Conservation (phyloP, 1,284 basidiomycete genomes). For the Tilletia horrida region DNA sequence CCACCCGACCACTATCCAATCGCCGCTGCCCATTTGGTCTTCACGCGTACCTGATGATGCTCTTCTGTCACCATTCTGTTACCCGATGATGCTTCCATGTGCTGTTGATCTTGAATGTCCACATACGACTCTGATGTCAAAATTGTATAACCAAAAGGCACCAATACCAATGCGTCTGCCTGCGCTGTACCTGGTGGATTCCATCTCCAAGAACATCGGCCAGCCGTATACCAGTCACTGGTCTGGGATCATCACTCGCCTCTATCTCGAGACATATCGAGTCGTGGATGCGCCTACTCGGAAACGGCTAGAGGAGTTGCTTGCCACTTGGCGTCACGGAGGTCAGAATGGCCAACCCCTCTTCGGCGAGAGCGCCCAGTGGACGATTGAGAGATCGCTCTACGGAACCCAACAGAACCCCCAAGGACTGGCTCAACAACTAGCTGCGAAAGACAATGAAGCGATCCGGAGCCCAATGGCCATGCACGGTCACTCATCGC, state of each 20-base stretch:
- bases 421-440: conserved; percentile 3
- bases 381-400: conserved; percentile 44
- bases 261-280: conserved; percentile 52
- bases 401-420: conserved; percentile 22
- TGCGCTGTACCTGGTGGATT: conserved; percentile 89
- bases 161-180: conserved; percentile 79
- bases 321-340: conserved; percentile 48
- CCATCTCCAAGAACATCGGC: conserved; percentile 62
- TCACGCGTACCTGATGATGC: too few species aligned
- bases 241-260: conserved; percentile 41
- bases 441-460: conserved; percentile 7
- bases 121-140: too few species aligned
- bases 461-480: not conserved
- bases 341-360: conserved; percentile 38
- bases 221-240: conserved; percentile 48
- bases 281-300: conserved; percentile 50
- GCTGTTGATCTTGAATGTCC: conserved; percentile 23
- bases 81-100: conserved; percentile 9
- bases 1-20: too few species aligned
- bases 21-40: too few species aligned
- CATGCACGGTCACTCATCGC: not conserved
- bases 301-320: conserved; percentile 50
- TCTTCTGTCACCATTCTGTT: too few species aligned
- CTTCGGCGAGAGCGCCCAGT: conserved; percentile 48
- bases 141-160: conserved; percentile 26